A percentile compares a stretch with the other conserved stretches of the same genome.
Evolutionary conservation across 768 basidiomycete species (phyloP).

Genomic region (Pleurotus ostreatus): DNA sequence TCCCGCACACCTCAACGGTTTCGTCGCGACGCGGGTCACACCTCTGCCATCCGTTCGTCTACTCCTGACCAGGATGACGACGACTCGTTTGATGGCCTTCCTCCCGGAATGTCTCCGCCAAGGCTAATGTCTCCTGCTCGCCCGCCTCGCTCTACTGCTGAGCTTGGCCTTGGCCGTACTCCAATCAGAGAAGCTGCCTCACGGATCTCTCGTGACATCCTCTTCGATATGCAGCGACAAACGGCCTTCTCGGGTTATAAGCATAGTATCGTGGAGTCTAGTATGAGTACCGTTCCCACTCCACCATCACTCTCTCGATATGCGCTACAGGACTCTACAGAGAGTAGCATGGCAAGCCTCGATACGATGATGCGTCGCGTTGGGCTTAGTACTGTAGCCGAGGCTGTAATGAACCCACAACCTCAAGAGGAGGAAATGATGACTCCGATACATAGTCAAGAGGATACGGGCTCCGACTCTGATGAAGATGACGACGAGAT

Average conservation of each 20-base stretch:
- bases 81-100: slow-evolving; percentile 48
- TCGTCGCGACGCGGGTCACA: slow-evolving; percentile 17
- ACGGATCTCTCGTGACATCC: slow-evolving; percentile 61
- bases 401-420: background rate
- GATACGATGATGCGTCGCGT: slow-evolving; percentile 70
- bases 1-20: slow-evolving; percentile 41
- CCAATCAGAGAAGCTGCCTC: slow-evolving; percentile 70
- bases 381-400: slow-evolving; percentile 21
- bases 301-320: slow-evolving; percentile 74
- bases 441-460: slow-evolving; percentile 17
- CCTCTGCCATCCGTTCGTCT: slow-evolving; percentile 10
- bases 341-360: slow-evolving; percentile 48
- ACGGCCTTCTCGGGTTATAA: slow-evolving; percentile 19
- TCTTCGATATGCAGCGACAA: slow-evolving; percentile 48
- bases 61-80: slow-evolving; percentile 33
- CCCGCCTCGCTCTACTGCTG: slow-evolving; percentile 43
- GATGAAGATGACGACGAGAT: slow-evolving; percentile 53
- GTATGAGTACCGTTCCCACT: slow-evolving; percentile 63
- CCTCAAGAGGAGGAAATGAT: slow-evolving; percentile 8
- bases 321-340: slow-evolving; percentile 32
- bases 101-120: slow-evolving; percentile 58
- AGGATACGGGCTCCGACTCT: slow-evolving; percentile 50
- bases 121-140: slow-evolving; percentile 54
- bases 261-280: slow-evolving; percentile 44
- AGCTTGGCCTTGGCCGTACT: slow-evolving; percentile 55